Evolutionary conservation across 2,329 filamentous ascomycete genomes (phyloP).

Genomic region (Coniosporium uncinatum): DNA sequence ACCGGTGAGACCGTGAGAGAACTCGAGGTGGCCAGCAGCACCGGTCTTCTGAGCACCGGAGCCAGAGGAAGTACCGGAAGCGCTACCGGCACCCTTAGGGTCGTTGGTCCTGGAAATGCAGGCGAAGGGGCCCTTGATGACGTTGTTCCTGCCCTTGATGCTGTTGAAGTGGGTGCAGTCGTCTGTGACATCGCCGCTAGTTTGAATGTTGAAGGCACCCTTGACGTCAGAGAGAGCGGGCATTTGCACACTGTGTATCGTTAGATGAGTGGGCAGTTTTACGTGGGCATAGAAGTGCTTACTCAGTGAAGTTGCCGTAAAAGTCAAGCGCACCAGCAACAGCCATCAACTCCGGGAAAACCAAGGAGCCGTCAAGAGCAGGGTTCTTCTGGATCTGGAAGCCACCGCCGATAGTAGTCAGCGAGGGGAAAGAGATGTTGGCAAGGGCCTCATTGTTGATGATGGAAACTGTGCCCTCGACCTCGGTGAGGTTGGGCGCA

Average conservation of each 20-base stretch:
- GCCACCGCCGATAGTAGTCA: slow-evolving; percentile 69
- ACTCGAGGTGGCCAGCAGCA: slow-evolving; percentile 31
- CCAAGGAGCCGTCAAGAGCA: slow-evolving; percentile 55
- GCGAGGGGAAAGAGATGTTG: slow-evolving; percentile 71
- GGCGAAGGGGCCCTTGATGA: slow-evolving; percentile 34
- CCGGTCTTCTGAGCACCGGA: slow-evolving; percentile 17
- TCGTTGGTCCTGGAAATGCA: slow-evolving; percentile 31
- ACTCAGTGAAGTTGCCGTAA: slow-evolving; percentile 79
- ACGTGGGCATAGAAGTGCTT: slow-evolving; percentile 32
- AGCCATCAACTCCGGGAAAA: slow-evolving; percentile 61
- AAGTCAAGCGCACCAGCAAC: slow-evolving; percentile 80
- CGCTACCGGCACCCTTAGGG: slow-evolving; percentile 26
- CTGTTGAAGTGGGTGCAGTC: slow-evolving; percentile 33
- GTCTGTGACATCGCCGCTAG: slow-evolving; percentile 29
- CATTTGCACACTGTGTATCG: slow-evolving; percentile 56
- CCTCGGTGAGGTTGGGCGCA: slow-evolving; percentile 65
- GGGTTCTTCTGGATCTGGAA: slow-evolving; percentile 92
- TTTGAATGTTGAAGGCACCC: slow-evolving; percentile 45
- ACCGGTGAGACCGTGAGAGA: slow-evolving; percentile 30
- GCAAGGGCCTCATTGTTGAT: slow-evolving; percentile 48
- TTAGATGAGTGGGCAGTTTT: slow-evolving; percentile 26
- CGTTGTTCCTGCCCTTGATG: slow-evolving; percentile 28
- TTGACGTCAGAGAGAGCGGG: slow-evolving; percentile 43
- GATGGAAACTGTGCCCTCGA: slow-evolving; percentile 53
- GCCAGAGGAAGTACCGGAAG: slow-evolving; percentile 16